Percentiles rank a stretch among this genome's conserved stretches.
These are phyloP conservation scores for Byssothecium circinans DNA, from an alignment of 2,329 filamentous ascomycete species.

Conservation along the genomic window DNA sequence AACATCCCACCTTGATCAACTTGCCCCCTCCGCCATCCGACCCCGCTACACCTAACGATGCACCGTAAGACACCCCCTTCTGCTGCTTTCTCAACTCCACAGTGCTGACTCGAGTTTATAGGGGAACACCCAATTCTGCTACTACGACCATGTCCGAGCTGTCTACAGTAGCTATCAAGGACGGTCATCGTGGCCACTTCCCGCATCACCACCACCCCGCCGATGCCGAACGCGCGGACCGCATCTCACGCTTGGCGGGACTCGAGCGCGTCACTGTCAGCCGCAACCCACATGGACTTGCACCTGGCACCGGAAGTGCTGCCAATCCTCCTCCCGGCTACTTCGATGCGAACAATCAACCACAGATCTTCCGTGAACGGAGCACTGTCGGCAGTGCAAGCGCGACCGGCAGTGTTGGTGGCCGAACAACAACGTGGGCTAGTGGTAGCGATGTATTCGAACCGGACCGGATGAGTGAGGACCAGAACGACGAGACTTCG, in stretches of 20 bases:
- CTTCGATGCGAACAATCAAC: conserved; percentile 75
- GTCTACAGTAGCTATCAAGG: conserved; percentile 93
- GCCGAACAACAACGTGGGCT: conserved; percentile 69
- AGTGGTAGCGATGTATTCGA: conserved; percentile 62
- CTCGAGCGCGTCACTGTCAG: conserved; percentile 83
- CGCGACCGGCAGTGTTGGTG: conserved; percentile 77
- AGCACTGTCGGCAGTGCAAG: conserved; percentile 91
- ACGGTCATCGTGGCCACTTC: conserved; percentile 84
- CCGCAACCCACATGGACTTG: conserved; percentile 49
- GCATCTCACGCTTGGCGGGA: conserved; percentile 92
- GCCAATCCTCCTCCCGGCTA: conserved; percentile 59
- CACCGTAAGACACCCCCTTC: conserved; percentile 65
- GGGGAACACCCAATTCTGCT: conserved; percentile 88
- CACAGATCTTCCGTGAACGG: conserved; percentile 68
- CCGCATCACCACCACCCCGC: conserved; percentile 68
- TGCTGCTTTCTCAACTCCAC: not conserved
- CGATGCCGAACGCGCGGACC: conserved; percentile 89
- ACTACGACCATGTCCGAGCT: conserved; percentile 90
- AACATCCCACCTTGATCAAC: conserved; percentile 73
- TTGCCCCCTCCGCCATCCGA: conserved; percentile 80
- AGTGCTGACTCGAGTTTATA: conserved; percentile 43
- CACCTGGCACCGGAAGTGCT: conserved; percentile 47
- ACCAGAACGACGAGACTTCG: conserved; percentile 56
- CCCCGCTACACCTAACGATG: conserved; percentile 83
- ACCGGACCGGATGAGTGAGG: conserved; percentile 73